A percentile compares a stretch with the other conserved stretches of the same genome.
These are phyloP conservation scores for Ogataea pilisensis DNA, from an alignment of 805 yeast species.

Conservation along the genomic window DNA sequence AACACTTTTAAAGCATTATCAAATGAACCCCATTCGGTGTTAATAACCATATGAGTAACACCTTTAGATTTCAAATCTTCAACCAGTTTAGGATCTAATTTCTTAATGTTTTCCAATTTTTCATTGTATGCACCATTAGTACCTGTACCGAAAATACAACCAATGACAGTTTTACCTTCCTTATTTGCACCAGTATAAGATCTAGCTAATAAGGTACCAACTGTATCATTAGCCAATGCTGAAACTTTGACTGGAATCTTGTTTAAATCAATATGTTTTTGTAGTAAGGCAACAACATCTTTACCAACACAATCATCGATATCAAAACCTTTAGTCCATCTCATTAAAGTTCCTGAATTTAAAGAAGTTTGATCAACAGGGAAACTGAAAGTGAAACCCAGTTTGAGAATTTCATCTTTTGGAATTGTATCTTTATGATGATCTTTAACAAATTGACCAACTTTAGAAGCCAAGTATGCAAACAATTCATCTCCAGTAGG, in stretches of 20 bases:
- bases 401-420: slow-evolving; percentile 40
- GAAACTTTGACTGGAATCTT: slow-evolving; percentile 66
- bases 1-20: slow-evolving; percentile 75
- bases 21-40: slow-evolving; percentile 98
- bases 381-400: slow-evolving; percentile 93
- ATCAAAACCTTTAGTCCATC: slow-evolving; percentile 97
- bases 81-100: slow-evolving; percentile 51
- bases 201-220: slow-evolving; percentile 86
- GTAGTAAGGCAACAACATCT: slow-evolving; percentile 75
- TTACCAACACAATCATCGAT: slow-evolving; percentile 80
- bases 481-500: slow-evolving; percentile 68
- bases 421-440: slow-evolving; percentile 45
- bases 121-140: slow-evolving; percentile 95
- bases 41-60: slow-evolving; percentile 73
- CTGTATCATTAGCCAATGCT: slow-evolving; percentile 94
- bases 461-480: slow-evolving; percentile 66
- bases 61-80: slow-evolving; percentile 39
- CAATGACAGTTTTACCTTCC: slow-evolving; percentile 74
- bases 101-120: slow-evolving; percentile 64
- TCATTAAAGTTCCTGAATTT: slow-evolving; percentile 71
- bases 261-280: slow-evolving; percentile 57
- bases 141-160: slow-evolving; percentile 96
- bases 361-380: slow-evolving; percentile 86
- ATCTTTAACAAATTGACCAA: slow-evolving; percentile 57
- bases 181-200: slow-evolving; percentile 68